Conservation (phyloP, 768 basidiomycete species). For the Kwoniella sp. region DNA sequence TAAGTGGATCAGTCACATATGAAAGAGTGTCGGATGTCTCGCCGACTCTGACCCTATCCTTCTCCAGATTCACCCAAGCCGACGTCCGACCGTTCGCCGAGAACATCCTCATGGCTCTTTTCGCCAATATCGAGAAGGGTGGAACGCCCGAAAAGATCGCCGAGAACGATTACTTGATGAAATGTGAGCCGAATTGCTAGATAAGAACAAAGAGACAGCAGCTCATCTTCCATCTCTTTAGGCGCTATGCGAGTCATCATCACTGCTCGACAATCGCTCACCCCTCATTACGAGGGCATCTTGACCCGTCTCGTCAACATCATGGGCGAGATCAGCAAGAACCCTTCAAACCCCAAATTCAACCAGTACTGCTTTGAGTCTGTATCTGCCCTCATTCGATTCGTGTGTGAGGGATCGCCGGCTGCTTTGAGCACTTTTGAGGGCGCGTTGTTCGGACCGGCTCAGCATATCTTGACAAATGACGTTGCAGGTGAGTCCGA, state of each 20-base stretch:
- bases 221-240: slow-evolving; percentile 51
- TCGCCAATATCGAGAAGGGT: slow-evolving; percentile 76
- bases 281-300: slow-evolving; percentile 66
- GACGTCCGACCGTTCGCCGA: slow-evolving; percentile 84
- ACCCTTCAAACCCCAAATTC: slow-evolving; percentile 96
- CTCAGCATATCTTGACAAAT: slow-evolving; percentile 82
- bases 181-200: slow-evolving; percentile 66
- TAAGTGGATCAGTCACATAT: slow-evolving; percentile 57
- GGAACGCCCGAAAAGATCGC: slow-evolving; percentile 87
- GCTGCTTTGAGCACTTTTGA: slow-evolving; percentile 75
- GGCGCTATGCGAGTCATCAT: slow-evolving; percentile 92
- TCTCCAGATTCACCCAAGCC: slow-evolving; percentile 74
- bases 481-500: slow-evolving; percentile 80
- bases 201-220: not conserved
- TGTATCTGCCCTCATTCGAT: slow-evolving; percentile 91
- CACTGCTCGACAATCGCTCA: slow-evolving; percentile 77
- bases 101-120: slow-evolving; percentile 66
- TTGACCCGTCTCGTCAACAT: slow-evolving; percentile 77
- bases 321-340: slow-evolving; percentile 83
- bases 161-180: slow-evolving; percentile 97
- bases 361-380: slow-evolving; percentile 98
- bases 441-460: slow-evolving; percentile 76
- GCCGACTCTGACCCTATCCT: not conserved
- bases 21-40: too few relatives aligned
- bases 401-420: slow-evolving; percentile 73